Evolutionary conservation across 352 stramenopile species (phyloP).

Genomic region (Aphanomyces stellatus): DNA sequence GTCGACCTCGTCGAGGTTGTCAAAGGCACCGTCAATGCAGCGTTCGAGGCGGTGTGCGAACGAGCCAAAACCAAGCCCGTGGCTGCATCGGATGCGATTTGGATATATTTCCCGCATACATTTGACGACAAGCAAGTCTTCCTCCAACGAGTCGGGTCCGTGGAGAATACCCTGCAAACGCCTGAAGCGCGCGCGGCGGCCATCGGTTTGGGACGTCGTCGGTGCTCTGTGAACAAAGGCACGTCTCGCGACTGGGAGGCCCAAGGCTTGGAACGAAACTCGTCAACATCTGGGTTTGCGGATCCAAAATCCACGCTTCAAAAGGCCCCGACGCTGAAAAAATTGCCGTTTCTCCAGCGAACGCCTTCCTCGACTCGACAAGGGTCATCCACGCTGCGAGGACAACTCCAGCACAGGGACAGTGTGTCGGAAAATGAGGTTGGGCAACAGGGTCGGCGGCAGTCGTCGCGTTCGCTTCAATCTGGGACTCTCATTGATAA

Average conservation of each 20-base stretch:
- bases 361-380: no score
- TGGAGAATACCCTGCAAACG: not conserved
- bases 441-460: no score
- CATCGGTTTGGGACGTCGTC: not conserved
- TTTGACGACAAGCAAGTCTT: not conserved
- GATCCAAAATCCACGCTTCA: not conserved
- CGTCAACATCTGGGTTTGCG: not conserved
- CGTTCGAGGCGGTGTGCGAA: not conserved
- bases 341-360: no score
- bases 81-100: not conserved
- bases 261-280: not conserved
- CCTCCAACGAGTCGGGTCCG: not conserved
- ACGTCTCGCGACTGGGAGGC: no score
- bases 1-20: not conserved
- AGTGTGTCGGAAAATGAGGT: no score
- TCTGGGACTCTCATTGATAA: no score
- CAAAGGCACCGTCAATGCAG: not conserved
- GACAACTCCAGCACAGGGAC: no score
- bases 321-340: no score
- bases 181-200: not conserved
- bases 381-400: no score
- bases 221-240: not conserved
- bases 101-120: not conserved
- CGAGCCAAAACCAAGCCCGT: not conserved
- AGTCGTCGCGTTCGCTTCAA: no score